These are phyloP conservation scores for Arthrobotrys sinensis DNA, from an alignment of 2,329 filamentous ascomycete genomes.

Conservation along the genomic window DNA sequence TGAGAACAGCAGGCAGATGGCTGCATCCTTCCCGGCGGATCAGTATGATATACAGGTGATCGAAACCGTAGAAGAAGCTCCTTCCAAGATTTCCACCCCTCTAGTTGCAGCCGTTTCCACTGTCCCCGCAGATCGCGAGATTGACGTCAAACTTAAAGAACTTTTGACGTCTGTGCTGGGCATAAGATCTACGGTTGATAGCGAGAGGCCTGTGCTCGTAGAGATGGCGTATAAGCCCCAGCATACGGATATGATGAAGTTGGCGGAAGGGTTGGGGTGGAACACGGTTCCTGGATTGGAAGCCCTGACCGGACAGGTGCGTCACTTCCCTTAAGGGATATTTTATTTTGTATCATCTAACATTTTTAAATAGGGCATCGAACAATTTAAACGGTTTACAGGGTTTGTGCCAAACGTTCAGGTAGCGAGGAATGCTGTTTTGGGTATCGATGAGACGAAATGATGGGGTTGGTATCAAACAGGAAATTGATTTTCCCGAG, in stretches of 20 bases:
- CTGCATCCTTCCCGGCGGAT: conserved; percentile 79
- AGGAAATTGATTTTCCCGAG: conserved; percentile 45
- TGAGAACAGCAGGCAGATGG: conserved; percentile 78
- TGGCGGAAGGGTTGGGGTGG: conserved; percentile 86
- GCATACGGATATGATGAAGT: conserved; percentile 85
- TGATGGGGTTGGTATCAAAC: conserved; percentile 19
- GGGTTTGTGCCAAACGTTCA: conserved; percentile 48
- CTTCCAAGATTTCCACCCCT: conserved; percentile 70
- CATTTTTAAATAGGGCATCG: conserved; percentile 43
- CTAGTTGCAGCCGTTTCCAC: conserved; percentile 80
- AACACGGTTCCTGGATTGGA: conserved; percentile 87
- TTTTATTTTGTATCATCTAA: neutral
- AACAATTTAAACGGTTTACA: conserved; percentile 61
- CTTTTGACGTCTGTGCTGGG: conserved; percentile 74
- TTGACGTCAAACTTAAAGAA: conserved; percentile 79
- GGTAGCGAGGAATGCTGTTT: conserved; percentile 54
- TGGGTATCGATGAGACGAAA: conserved; percentile 40
- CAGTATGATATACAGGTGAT: conserved; percentile 79
- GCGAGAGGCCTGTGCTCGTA: conserved; percentile 75
- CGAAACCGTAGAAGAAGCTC: conserved; percentile 70
- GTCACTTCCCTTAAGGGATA: conserved; percentile 31
- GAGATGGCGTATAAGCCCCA: conserved; percentile 98
- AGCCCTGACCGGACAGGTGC: conserved; percentile 85
- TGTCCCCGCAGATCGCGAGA: conserved; percentile 87
- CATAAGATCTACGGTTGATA: conserved; percentile 67